Conservation (phyloP, 2,329 filamentous ascomycete genomes). For the Dendrostoma leiphaemia region DNA sequence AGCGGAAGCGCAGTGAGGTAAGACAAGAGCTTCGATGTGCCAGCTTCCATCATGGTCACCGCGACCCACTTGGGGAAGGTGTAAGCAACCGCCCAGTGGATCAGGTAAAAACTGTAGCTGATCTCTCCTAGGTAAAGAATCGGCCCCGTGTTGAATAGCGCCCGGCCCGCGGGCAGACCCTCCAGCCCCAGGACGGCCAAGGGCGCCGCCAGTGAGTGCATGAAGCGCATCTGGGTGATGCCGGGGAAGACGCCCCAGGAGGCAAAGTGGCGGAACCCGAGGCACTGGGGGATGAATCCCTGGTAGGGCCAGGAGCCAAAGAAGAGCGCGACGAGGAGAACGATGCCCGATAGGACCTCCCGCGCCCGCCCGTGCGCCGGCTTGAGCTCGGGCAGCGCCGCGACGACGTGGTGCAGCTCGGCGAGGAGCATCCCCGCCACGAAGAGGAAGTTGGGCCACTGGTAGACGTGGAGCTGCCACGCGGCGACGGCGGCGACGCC, state of each 20-base stretch:
- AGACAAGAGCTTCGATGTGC: background rate
- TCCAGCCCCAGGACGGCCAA: background rate
- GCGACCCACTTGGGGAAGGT: background rate
- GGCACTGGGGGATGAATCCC: background rate
- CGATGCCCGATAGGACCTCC: background rate
- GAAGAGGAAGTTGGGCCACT: background rate
- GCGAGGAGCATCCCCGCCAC: conserved; percentile 6
- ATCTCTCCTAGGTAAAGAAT: conserved; percentile 45
- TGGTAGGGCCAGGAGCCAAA: background rate
- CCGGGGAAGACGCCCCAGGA: background rate
- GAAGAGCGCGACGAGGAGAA: background rate
- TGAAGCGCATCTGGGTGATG: background rate
- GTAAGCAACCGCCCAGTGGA: conserved; percentile 45
- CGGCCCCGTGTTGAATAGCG: conserved; percentile 30
- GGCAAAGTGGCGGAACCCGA: conserved; percentile 44
- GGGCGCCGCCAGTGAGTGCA: background rate
- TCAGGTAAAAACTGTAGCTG: conserved; percentile 45
- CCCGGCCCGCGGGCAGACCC: background rate
- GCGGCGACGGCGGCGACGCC: conserved; percentile 3
- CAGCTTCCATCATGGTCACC: background rate
- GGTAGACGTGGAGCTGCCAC: background rate
- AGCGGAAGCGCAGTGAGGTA: background rate
- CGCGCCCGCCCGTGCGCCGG: background rate
- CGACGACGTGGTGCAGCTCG: conserved; percentile 6
- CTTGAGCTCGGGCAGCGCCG: background rate